A percentile compares a stretch with the other conserved stretches of the same genome.
Evolutionary conservation across 345 rosid species (phyloP).

Genomic region (Isatis tinctoria): DNA sequence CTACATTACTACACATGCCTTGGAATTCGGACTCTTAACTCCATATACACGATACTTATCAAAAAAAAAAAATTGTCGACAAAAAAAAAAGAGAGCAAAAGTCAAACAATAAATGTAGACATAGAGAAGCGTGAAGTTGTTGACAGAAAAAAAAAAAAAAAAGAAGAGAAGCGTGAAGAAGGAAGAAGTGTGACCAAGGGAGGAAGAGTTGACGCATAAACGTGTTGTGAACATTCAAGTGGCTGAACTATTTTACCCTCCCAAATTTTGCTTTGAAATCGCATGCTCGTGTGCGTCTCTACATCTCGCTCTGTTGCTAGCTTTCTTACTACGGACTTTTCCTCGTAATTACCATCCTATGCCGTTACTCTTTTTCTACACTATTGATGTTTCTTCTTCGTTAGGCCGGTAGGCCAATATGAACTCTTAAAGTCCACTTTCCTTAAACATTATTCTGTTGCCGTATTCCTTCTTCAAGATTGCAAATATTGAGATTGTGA

Average conservation of each 20-base stretch:
- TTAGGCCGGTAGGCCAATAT: neutral
- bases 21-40: neutral
- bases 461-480: neutral
- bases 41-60: neutral
- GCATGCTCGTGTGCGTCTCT: neutral
- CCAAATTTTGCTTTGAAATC: neutral
- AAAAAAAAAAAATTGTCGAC: neutral
- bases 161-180: slow-evolving; percentile 14
- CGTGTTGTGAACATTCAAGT: slow-evolving; percentile 12
- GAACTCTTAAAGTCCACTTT: neutral
- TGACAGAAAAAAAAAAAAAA: slow-evolving; percentile 14
- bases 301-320: neutral
- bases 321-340: neutral
- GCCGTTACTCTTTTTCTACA: neutral
- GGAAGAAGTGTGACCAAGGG: neutral
- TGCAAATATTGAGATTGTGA: neutral
- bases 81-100: neutral
- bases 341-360: too few species aligned
- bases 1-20: neutral
- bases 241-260: neutral
- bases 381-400: neutral
- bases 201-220: neutral
- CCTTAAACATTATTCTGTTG: too few species aligned
- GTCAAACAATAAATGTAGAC: slow-evolving; percentile 23
- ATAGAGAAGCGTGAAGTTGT: slow-evolving; percentile 12